Base-by-base conservation (phyloP, 1,284 basidiomycete species). In the Heterobasidion annosum region DNA sequence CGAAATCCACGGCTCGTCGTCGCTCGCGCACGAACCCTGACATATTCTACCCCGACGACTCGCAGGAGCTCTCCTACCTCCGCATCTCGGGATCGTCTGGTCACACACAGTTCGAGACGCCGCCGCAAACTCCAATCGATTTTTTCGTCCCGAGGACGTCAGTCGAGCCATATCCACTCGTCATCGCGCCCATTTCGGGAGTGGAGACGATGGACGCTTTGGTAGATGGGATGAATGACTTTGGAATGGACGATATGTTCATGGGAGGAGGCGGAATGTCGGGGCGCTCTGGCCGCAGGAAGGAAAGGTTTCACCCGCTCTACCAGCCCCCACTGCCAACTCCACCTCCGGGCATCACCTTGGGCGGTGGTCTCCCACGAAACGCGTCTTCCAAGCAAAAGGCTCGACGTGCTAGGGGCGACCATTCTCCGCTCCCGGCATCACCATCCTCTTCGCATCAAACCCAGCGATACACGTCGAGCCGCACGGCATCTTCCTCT, bases 141-240 rank as follows among this genome's bases (percentile, higher is more conserved):
- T 68, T 70, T 55, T 64, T 64, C 19, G 16, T 64, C 32, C 65
- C 66, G 42, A 65, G 65, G 46, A 73, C 74, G 48, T 75, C 73
- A 8, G 68, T 77, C 50, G 74, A 78, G 45, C 65, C 74, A 49
- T 81, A 85, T 56, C 76, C 83, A 16, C 82, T 83, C n/a, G 67
- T 88, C 42, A 86, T 91, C 13, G 87, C 88, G 19, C 86, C 88
- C 9, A 71, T 87, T 8, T 67, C 86, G 3, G 87, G 86, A 8
- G 88, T 92, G 13, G 88, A 90, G 68, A 81, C 81, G 8, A 87
- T 92, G 83, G 90, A 93, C 64, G 88, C 88, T 13, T 70, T 93
- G 54, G 89, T 91, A 13, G 89, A 91, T 60, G 85, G 84, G 10
- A 90, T 93, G 85, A 91, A 91, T 62, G 82, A 81, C 47, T 66